Evolutionary conservation across 352 stramenopile species (phyloP).

Genomic region (Phytophthora macrochlamydospora): DNA sequence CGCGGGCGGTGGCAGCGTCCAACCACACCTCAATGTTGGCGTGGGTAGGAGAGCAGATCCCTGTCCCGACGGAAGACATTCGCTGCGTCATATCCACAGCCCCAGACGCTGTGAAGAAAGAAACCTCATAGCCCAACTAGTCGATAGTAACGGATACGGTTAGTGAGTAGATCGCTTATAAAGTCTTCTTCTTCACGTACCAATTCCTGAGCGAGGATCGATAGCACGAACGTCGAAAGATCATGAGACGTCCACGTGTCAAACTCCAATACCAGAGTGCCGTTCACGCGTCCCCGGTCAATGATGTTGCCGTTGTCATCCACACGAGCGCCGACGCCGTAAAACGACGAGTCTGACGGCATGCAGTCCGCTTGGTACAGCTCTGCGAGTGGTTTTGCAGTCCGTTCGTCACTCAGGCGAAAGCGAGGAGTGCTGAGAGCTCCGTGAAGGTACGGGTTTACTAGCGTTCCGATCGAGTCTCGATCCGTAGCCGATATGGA

Average conservation of each 20-base stretch:
- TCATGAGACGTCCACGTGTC: slow-evolving; percentile 43
- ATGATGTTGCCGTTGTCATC: slow-evolving; percentile 28
- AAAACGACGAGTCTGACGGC: slow-evolving; percentile 28
- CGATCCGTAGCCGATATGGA: slow-evolving; percentile 32
- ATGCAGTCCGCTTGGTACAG: slow-evolving; percentile 42
- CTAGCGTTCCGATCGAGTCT: slow-evolving; percentile 23
- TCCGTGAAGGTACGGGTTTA: slow-evolving; percentile 39
- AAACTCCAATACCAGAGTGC: slow-evolving; percentile 53
- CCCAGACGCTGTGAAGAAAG: slow-evolving; percentile 27
- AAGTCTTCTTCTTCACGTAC: slow-evolving; percentile 9
- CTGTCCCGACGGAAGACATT: slow-evolving; percentile 37
- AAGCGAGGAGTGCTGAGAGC: slow-evolving; percentile 43
- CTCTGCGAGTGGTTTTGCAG: slow-evolving; percentile 15
- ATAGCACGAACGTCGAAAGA: slow-evolving; percentile 43
- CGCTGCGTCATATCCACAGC: slow-evolving; percentile 28
- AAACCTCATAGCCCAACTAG: slow-evolving; percentile 51
- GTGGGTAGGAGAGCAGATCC: slow-evolving; percentile 56
- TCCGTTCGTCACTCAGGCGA: slow-evolving; percentile 35
- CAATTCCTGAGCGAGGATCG: slow-evolving; percentile 57
- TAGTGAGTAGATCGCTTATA: too few species aligned
- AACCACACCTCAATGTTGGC: slow-evolving; percentile 62
- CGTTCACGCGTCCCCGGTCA: slow-evolving; percentile 37
- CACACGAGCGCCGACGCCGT: slow-evolving; percentile 39
- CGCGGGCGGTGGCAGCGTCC: slow-evolving; percentile 28
- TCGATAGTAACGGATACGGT: neutral